A percentile compares a stretch with the other conserved stretches of the same genome.
These are phyloP conservation scores for Penicillium sclerotigenum DNA, from an alignment of 2,329 filamentous ascomycete species.

Conservation along the genomic window DNA sequence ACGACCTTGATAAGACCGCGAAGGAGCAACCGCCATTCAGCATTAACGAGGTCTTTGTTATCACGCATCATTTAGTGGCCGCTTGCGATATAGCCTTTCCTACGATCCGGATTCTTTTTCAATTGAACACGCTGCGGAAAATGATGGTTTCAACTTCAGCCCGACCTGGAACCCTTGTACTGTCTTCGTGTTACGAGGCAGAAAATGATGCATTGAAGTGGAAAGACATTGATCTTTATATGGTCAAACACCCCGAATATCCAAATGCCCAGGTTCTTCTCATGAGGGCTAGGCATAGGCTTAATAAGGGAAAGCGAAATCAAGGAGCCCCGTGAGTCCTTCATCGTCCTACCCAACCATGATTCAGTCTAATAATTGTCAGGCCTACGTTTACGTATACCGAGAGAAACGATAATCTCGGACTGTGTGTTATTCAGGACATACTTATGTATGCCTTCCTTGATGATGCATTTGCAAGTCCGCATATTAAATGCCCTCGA, in stretches of 20 bases:
- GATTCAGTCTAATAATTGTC: neutral
- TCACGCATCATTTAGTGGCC: slow-evolving; percentile 17
- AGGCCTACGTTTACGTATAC: slow-evolving; percentile 8
- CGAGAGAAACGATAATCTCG: slow-evolving; percentile 11
- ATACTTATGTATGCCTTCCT: slow-evolving; percentile 14
- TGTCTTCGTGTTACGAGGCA: slow-evolving; percentile 16
- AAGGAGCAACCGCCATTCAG: neutral
- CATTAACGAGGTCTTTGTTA: neutral
- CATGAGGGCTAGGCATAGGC: slow-evolving; percentile 17
- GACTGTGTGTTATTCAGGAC: slow-evolving; percentile 11
- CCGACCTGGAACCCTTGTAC: slow-evolving; percentile 16
- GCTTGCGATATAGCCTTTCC: slow-evolving; percentile 12
- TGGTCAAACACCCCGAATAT: slow-evolving; percentile 23
- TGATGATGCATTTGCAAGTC: slow-evolving; percentile 21
- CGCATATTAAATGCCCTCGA: slow-evolving; percentile 17
- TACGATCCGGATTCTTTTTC: slow-evolving; percentile 10
- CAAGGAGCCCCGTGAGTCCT: slow-evolving; percentile 16
- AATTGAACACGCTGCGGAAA: slow-evolving; percentile 19
- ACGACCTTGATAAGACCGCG: neutral
- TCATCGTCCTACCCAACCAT: neutral
- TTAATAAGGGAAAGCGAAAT: slow-evolving; percentile 24
- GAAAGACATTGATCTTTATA: slow-evolving; percentile 25
- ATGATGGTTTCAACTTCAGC: slow-evolving; percentile 21
- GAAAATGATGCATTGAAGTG: slow-evolving; percentile 21
- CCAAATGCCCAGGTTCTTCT: slow-evolving; percentile 18